phyloP scores from a whole-genome alignment of 352 stramenopile genomes.

The Globisporangium nunn region DNA sequence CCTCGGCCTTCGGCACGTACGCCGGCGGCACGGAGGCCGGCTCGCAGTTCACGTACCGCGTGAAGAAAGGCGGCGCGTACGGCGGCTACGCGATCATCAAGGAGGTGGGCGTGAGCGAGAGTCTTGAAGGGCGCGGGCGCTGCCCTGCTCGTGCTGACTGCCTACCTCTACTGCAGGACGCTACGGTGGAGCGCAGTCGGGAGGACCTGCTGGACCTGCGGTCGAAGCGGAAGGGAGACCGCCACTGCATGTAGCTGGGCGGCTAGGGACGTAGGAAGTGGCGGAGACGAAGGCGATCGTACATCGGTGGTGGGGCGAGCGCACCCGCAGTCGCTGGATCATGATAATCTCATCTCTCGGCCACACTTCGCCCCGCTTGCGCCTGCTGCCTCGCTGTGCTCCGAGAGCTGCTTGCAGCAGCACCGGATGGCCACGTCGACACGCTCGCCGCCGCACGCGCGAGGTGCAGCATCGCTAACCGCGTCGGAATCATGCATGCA shows the following conservation, averaged over 20 bases:
- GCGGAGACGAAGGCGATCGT: no score
- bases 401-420: background rate
- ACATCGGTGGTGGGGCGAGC: background rate
- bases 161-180: slow-evolving; percentile 16
- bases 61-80: slow-evolving; percentile 80
- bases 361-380: no score
- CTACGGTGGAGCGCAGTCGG: slow-evolving; percentile 53
- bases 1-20: slow-evolving; percentile 83
- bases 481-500: no score
- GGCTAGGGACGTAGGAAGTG: no score
- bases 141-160: slow-evolving; percentile 1
- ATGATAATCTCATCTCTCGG: no score
- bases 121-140: background rate
- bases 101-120: slow-evolving; percentile 27
- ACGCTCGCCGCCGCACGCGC: background rate
- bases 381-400: no score
- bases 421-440: background rate
- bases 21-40: slow-evolving; percentile 74
- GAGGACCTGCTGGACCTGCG: slow-evolving; percentile 84
- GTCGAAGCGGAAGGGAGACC: slow-evolving; percentile 85
- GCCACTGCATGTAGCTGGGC: slow-evolving; percentile 58
- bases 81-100: slow-evolving; percentile 86
- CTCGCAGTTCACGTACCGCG: slow-evolving; percentile 59
- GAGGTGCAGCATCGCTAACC: background rate
- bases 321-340: no score